Percentiles rank a stretch among this genome's conserved stretches.
Conservation (phyloP, 805 yeast genomes). For the Candida ficus region DNA sequence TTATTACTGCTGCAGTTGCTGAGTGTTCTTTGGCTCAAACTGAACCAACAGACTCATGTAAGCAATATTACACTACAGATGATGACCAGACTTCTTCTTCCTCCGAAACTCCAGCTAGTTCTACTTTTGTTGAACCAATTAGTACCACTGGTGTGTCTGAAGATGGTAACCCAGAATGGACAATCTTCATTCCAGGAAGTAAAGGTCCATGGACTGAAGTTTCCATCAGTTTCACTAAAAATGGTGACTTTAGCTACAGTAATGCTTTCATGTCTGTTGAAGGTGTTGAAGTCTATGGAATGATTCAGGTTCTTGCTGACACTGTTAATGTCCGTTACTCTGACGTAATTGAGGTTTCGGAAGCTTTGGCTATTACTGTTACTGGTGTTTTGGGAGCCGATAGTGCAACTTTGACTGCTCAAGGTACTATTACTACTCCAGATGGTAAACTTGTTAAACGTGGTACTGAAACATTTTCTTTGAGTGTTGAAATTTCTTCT, state of each 20-base stretch:
- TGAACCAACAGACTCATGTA: constrained; percentile 5
- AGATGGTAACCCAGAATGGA: constrained; percentile 2
- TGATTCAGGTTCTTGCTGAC: too few relatives aligned
- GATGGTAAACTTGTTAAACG: neutral
- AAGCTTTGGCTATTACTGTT: neutral
- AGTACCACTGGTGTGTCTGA: neutral
- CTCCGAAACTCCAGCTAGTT: too few relatives aligned
- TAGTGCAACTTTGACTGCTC: neutral
- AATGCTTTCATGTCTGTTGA: too few relatives aligned
- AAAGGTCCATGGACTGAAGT: too few relatives aligned
- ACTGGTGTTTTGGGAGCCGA: constrained; percentile 1
- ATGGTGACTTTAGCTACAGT: too few relatives aligned
- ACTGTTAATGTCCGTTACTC: too few relatives aligned
- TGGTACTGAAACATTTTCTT: neutral
- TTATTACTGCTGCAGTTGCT: constrained; percentile 1
- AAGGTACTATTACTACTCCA: neutral
- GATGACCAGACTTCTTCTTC: neutral
- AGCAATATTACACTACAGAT: neutral
- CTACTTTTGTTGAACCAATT: neutral
- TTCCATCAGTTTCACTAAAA: too few relatives aligned
- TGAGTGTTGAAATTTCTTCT: neutral
- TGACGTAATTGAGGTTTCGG: too few relatives aligned
- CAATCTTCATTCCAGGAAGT: too few relatives aligned
- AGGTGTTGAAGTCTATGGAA: too few relatives aligned
- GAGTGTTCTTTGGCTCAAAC: constrained; percentile 8